Evolutionary conservation across 768 basidiomycete genomes (phyloP), one percentile per base, ranked within the genome.

Genomic region (Leccinum incarnatum): DNA sequence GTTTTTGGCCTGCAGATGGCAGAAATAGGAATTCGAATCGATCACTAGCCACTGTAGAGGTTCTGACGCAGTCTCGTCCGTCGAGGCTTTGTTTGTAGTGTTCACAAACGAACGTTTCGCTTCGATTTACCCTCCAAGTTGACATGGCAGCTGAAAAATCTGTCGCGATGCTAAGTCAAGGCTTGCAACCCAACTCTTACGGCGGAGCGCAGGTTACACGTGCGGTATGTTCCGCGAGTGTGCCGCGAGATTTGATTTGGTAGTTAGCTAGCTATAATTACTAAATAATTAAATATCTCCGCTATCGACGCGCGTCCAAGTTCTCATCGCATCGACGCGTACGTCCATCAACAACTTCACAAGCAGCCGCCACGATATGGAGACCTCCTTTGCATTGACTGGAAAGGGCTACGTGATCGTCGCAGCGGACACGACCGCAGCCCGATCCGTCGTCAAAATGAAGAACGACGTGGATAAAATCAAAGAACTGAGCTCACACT

Each of bases 391-490:
- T 72, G 94, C 89, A 37, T 70, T 98, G 55, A 91, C 85, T 42
- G 95, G 95, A 52, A 96, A 97, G 72, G 95, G 87, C 68, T 99
- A 93, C 76, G 89, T 93, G 56, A 83, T 99, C 62, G 77, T 99
- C 66, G 94, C 95, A 2, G 87, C 95, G 10, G 96, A 98, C 75
- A 93, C 89, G 8, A 91, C 87, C 14, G 86, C 94, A 8, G 86
- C 89, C 4, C 83, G 93, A 65, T 97, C 94, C 32, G 93, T 99
- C 75, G 88, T 98, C 71, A 96, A 95, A 78, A 97, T 98, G 94
- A 97, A 98, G 79, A 72, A 81, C 37, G 94, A 97, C 75, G 91
- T 93, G 77, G 95, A 98, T 81, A 98, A 98, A 79, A 93, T 96
- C 80, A 94, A 95, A 75, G 81, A 83, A 23, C 81, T 99, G 46